Base-by-base conservation (phyloP, 179 eudicot genomes). In the Pouteria campechiana region DNA sequence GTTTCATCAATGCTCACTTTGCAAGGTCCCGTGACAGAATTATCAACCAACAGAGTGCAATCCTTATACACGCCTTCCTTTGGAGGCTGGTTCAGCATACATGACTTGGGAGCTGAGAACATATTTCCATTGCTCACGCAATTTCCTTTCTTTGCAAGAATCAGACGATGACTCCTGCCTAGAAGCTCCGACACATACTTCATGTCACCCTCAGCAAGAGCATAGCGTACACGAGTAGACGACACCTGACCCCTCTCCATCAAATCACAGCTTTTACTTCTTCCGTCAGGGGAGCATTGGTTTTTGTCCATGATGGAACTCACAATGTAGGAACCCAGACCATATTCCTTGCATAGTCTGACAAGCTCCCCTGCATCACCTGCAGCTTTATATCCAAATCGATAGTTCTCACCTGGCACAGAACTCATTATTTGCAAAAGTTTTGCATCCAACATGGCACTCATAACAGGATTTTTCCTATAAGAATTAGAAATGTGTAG, bases 171-270 rank as follows among this genome's bases (percentile, higher is more conserved):
- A 6, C 57, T 50, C 34, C 98, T 95, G 18, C 98, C 98, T 53
- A 90, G 58, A 20, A 90, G 83, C 63, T 86, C 79, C 0, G 90
- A 72, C 9, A 90, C 98, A 48, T 90, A 79, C 45, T 65, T 62
- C 70, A 90, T 73, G 25, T 90, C 81, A 36, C 98, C 98, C 48
- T 57, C 61, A 37, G 78, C 67, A 40, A 86, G 87, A 29, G 98
- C 96, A 46, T 70, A 59, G 41, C 98, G 86, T 31, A 90, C 96
- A 21, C 98, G 84, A 19, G 98, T 86, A 40, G 96, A 90, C 10
- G 96, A 87, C 32, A 90, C 98, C 61, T 90, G 98, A 12, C 98
- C 98, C 69, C 30, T 69, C 54, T 90, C 98, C 48, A 79, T 77
- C 23, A 69, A 58, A 52, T 67, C 58, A n/a, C n/a, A n/a, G n/a